Conservation (phyloP, 1,284 basidiomycete species). For the Somion occarium region DNA sequence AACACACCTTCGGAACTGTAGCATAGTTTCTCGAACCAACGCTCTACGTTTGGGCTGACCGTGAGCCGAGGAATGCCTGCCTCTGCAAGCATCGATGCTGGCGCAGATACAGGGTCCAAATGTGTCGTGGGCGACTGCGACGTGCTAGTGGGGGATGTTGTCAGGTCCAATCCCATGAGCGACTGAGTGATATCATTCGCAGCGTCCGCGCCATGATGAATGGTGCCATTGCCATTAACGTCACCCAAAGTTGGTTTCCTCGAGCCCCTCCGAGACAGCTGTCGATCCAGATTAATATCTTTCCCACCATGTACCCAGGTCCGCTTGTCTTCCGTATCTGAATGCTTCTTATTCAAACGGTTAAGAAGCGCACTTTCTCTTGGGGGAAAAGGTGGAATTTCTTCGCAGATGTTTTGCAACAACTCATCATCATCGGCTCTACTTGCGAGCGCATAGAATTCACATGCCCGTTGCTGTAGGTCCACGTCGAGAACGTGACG, state of each 20-base stretch:
- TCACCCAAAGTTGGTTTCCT: constrained; percentile 33
- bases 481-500: constrained; percentile 97
- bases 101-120: constrained; percentile 14
- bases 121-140: constrained; percentile 10
- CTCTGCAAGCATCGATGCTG: constrained; percentile 22
- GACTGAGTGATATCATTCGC: constrained; percentile 65
- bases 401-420: constrained; percentile 92
- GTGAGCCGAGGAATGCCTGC: constrained; percentile 45
- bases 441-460: constrained; percentile 84
- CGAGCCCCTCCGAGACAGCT: constrained; percentile 47
- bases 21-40: constrained; percentile 86
- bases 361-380: constrained; percentile 87
- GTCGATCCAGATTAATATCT: constrained; percentile 80
- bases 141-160: constrained; percentile 34
- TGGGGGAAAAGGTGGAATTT: constrained; percentile 98
- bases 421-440: constrained; percentile 87
- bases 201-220: constrained; percentile 27
- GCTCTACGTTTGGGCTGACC: constrained; percentile 69
- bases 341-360: constrained; percentile 84
- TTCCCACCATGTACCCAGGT: constrained; percentile 96
- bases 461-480: constrained; percentile 96
- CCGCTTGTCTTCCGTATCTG: constrained; percentile 88
- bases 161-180: constrained; percentile 79
- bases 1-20: constrained; percentile 85
- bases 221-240: constrained; percentile 22